Conservation (phyloP, 1,139 yeast genomes). For the Lodderomyces metapsilosis region DNA sequence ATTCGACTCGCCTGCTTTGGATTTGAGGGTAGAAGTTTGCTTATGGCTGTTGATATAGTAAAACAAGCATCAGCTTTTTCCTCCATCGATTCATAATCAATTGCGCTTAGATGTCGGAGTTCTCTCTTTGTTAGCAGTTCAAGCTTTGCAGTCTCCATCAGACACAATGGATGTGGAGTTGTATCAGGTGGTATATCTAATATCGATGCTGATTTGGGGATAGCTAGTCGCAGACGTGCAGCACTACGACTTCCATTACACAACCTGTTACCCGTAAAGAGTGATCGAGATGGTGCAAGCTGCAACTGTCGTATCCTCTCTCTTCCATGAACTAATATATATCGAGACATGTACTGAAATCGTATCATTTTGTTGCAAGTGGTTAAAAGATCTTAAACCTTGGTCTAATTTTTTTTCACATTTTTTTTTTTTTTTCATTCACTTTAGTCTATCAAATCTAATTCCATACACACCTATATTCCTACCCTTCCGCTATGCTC, state of each 20-base stretch:
- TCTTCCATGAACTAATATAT: neutral
- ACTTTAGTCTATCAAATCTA: neutral
- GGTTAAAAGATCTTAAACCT: neutral
- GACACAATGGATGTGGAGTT: constrained; percentile 35
- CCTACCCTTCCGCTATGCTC: constrained; percentile 5
- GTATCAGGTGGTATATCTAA: constrained; percentile 19
- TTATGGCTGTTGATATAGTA: constrained; percentile 29
- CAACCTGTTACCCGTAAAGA: too few species aligned
- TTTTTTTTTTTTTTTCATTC: neutral
- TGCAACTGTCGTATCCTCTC: neutral
- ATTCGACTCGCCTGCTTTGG: constrained; percentile 20
- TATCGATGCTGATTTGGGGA: constrained; percentile 1
- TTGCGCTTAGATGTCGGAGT: constrained; percentile 23
- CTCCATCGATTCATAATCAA: constrained; percentile 24
- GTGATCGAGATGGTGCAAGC: neutral
- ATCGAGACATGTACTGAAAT: neutral
- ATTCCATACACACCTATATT: neutral
- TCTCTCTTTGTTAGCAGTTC: constrained; percentile 21
- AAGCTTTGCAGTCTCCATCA: constrained; percentile 28
- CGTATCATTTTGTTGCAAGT: neutral
- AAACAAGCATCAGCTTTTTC: constrained; percentile 33
- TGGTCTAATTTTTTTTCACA: neutral
- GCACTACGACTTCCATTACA: too few species aligned
- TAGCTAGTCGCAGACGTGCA: constrained; percentile 9
- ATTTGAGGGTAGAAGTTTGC: constrained; percentile 16